Conservation (phyloP, 169 alveolate species). For the Cryptosporidium ryanae region DNA sequence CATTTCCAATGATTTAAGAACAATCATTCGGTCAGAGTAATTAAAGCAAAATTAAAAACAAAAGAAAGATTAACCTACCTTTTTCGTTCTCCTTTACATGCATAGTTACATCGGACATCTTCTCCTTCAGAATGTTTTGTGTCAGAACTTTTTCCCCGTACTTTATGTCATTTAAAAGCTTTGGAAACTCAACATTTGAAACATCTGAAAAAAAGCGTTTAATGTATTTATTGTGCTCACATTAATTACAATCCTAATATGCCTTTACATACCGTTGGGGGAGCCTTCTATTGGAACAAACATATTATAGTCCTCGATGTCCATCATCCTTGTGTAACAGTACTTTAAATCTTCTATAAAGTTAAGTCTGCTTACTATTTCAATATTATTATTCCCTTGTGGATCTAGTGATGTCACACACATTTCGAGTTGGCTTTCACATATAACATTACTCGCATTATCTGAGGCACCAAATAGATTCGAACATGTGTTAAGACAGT, state of each 20-base stretch:
- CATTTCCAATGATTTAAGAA: too few species aligned
- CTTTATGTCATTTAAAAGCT: slow-evolving; percentile 9
- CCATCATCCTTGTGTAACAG: slow-evolving; percentile 15
- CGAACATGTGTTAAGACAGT: too few species aligned
- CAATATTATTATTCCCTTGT: slow-evolving; percentile 31
- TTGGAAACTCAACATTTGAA: slow-evolving; percentile 19
- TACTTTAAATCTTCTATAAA: slow-evolving; percentile 6
- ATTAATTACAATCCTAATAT: not conserved
- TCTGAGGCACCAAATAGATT: too few species aligned
- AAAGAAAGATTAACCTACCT: slow-evolving; percentile 34
- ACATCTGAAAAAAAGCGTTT: not conserved
- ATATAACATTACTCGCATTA: not conserved
- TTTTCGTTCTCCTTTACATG: not conserved
- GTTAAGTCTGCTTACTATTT: not conserved
- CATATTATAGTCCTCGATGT: slow-evolving; percentile 34
- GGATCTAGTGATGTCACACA: slow-evolving; percentile 26
- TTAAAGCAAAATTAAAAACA: too few species aligned
- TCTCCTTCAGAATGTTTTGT: not conserved
- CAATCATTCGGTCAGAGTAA: too few species aligned
- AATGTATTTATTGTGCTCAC: not conserved
- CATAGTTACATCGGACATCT: not conserved
- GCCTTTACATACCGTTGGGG: slow-evolving; percentile 27
- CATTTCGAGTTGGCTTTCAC: slow-evolving; percentile 22
- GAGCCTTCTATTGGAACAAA: slow-evolving; percentile 46
- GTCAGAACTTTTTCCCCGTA: not conserved